Conservation (phyloP, 169 alveolate genomes). For the Plasmodium ovale region DNA sequence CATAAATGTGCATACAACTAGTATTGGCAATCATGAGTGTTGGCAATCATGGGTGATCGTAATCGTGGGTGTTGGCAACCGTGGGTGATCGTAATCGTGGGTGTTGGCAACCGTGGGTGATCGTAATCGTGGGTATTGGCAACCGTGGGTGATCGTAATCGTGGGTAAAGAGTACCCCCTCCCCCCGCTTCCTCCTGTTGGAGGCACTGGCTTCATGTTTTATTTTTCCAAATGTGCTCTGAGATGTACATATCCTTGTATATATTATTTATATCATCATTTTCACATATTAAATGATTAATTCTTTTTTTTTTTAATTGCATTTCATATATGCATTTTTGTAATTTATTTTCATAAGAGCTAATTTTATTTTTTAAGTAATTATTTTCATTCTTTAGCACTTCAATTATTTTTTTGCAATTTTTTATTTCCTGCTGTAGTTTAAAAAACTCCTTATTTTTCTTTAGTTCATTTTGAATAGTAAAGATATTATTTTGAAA, state of each 20-base stretch:
- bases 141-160: too few species aligned
- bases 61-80: too few species aligned
- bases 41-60: too few species aligned
- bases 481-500: slow-evolving; percentile 29
- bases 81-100: too few species aligned
- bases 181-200: too few species aligned
- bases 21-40: too few species aligned
- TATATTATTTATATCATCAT: slow-evolving; percentile 25
- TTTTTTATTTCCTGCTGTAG: slow-evolving; percentile 25
- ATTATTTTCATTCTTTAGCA: slow-evolving; percentile 45
- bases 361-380: slow-evolving; percentile 23
- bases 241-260: slow-evolving; percentile 17
- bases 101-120: too few species aligned
- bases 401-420: slow-evolving; percentile 34
- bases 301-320: slow-evolving; percentile 25
- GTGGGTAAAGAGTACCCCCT: too few species aligned
- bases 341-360: slow-evolving; percentile 19
- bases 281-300: slow-evolving; percentile 34
- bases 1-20: too few species aligned
- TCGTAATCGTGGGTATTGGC: too few species aligned
- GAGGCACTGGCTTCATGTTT: too few species aligned
- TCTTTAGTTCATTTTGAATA: slow-evolving; percentile 21
- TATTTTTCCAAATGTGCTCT: background rate
- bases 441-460: slow-evolving; percentile 25
- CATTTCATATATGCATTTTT: slow-evolving; percentile 26